Evolutionary conservation across 441 rosid species (phyloP), one percentile per base, ranked within the genome.

Genomic region (Pelargonium myrrhifolium): DNA sequence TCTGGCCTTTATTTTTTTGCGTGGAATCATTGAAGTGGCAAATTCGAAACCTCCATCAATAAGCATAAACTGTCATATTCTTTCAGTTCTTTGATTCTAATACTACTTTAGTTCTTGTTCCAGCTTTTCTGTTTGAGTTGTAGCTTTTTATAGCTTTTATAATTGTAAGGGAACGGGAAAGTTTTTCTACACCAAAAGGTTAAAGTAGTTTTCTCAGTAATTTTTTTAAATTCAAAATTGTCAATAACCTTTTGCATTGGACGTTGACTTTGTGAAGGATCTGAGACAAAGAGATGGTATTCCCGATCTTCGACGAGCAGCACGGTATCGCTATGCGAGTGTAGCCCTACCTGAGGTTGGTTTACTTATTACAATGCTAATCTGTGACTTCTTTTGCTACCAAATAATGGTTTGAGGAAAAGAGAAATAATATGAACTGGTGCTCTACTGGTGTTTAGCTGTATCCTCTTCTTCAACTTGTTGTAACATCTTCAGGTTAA

Each of bases 261-360:
- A 55, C 55, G 22, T 71, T 69, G 47, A 66, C 65, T 73, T 68
- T 78, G 59, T 75, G 62, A 77, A 92, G 99, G 82, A 75, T 67
- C 69, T 92, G 73, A 88, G 96, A 85, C 92, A 90, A 76, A 81
- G 75, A 80, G 91, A 90, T 69, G 98, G 98, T 62, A 77, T 95
- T 77, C 99, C 99, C 45, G 96, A 92, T 86, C 95, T 95, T 67
- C 83, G 99, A 31, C 83, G 95, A 76, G 78, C 72, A 64, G 92
- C 99, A 72, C 95, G 99, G 37, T 95, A 72, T 79, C 92, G 96
- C 60, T 92, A 90, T 77, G 82, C 90, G 65, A 83, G 89, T 78
- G 92, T 87, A 66, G 72, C 83, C 62, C 68, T 83, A 40, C 93
- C 95, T 43, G 87, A 90, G 99, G 99, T 94, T 74, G 53, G 89